Percentiles rank a stretch among this genome's conserved stretches.
Evolutionary conservation across 2,329 filamentous ascomycete species (phyloP).

Genomic region (Intubia oerlemansii): DNA sequence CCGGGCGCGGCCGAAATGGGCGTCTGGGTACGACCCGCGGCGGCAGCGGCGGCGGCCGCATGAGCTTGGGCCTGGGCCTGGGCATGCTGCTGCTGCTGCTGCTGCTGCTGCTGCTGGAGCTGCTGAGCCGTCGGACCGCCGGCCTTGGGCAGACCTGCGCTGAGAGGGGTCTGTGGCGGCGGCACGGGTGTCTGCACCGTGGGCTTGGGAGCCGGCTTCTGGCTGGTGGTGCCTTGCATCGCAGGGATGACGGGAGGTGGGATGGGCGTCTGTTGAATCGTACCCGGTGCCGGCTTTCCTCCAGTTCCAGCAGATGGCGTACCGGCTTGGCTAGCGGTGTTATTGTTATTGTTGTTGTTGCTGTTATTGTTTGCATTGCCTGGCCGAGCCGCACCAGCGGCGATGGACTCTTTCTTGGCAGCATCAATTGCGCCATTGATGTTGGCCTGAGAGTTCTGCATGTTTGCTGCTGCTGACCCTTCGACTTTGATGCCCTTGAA

Average conservation of each 20-base stretch:
- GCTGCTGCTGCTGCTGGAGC: conserved; percentile 1
- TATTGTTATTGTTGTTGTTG: conserved; percentile 3
- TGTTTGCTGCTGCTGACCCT: conserved; percentile 4
- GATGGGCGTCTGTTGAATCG: conserved; percentile 8
- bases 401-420: conserved; percentile 21
- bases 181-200: conserved; percentile 8
- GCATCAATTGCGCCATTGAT: conserved; percentile 23
- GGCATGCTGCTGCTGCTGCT: no score
- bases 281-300: conserved; percentile 3
- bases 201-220: conserved; percentile 9
- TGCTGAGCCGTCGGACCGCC: conserved; percentile 16
- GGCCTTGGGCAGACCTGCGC: conserved; percentile 21
- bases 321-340: not conserved
- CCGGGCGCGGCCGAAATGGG: conserved; percentile 21
- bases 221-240: no score
- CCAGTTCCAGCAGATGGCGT: not conserved
- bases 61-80: no score
- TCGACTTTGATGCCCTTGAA: no score
- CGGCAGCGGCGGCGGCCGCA: conserved; percentile 2
- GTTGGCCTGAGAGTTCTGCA: conserved; percentile 16
- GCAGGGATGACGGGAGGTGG: conserved; percentile 8
- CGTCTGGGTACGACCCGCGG: conserved; percentile 21
- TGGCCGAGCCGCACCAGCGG: conserved; percentile 10
- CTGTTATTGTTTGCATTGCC: conserved; percentile 7
- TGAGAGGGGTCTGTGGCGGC: conserved; percentile 20